Percentiles rank a stretch among this genome's conserved stretches.
phyloP scores from a whole-genome alignment of 306 rosid species.

The Pterocarpus macrocarpus region DNA sequence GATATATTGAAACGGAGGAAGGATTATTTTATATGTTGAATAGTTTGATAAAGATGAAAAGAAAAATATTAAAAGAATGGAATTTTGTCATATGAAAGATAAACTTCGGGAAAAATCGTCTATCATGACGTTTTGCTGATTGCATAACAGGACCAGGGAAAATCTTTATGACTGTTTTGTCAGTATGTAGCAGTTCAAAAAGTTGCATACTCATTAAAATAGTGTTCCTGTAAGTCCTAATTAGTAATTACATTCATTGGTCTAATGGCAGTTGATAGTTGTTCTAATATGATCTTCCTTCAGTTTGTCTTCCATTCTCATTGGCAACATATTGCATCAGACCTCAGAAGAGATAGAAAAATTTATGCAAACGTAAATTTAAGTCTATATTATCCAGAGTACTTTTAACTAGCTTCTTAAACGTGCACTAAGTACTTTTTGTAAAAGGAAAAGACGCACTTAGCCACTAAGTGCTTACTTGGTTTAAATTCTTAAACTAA shows the following conservation, averaged over 20 bases:
- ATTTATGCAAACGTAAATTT: neutral
- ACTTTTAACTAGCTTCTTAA: constrained; percentile 1
- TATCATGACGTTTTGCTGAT: neutral
- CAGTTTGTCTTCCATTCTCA: constrained; percentile 1
- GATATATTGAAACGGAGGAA: too few relatives aligned
- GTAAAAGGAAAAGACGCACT: neutral
- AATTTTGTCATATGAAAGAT: too few relatives aligned
- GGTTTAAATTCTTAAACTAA: too few relatives aligned
- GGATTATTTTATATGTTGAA: neutral
- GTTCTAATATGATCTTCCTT: constrained; percentile 8
- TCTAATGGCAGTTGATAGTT: neutral
- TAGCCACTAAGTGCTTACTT: neutral
- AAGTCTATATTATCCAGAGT: neutral
- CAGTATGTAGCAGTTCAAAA: neutral
- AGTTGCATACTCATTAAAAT: neutral
- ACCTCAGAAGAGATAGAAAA: neutral
- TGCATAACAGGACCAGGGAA: neutral
- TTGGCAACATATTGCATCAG: neutral
- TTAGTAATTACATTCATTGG: neutral
- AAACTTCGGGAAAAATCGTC: too few relatives aligned
- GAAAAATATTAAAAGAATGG: too few relatives aligned
- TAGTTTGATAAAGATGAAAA: neutral
- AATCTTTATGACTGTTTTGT: neutral
- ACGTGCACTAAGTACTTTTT: neutral
- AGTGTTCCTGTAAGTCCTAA: neutral